These are phyloP conservation scores for Colletotrichum kahawae DNA, from an alignment of 2,329 filamentous ascomycete genomes.

Conservation along the genomic window DNA sequence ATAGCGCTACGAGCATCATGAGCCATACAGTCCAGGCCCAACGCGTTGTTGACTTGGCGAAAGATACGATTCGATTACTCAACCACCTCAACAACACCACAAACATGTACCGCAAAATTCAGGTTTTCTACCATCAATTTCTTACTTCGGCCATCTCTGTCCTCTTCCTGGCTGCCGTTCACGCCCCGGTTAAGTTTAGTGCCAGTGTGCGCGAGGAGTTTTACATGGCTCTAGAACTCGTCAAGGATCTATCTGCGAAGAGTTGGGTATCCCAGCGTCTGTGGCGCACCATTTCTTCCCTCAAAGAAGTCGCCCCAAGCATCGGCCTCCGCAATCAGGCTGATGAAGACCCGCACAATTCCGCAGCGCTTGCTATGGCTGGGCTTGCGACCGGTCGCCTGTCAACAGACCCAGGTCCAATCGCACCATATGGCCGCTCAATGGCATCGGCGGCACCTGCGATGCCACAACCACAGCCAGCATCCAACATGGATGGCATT, in stretches of 20 bases:
- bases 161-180: slow-evolving; percentile 77
- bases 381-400: slow-evolving; percentile 51
- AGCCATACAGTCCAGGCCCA: slow-evolving; percentile 76
- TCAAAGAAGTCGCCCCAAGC: slow-evolving; percentile 74
- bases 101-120: slow-evolving; percentile 72
- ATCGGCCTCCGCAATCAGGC: slow-evolving; percentile 62
- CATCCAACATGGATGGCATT: background rate
- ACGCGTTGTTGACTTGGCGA: slow-evolving; percentile 75
- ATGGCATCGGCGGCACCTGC: slow-evolving; percentile 27
- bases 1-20: slow-evolving; percentile 83
- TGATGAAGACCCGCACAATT: slow-evolving; percentile 55
- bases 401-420: slow-evolving; percentile 17
- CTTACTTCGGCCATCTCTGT: slow-evolving; percentile 77
- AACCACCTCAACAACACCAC: slow-evolving; percentile 74
- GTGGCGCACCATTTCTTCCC: slow-evolving; percentile 73
- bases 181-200: slow-evolving; percentile 75
- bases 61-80: slow-evolving; percentile 77
- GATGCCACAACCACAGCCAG: slow-evolving; percentile 13
- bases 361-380: slow-evolving; percentile 60
- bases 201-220: slow-evolving; percentile 75
- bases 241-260: slow-evolving; percentile 74
- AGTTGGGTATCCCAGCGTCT: slow-evolving; percentile 75
- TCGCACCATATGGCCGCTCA: slow-evolving; percentile 32
- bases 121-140: slow-evolving; percentile 83
- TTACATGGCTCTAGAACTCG: slow-evolving; percentile 76